phyloP scores from a whole-genome alignment of 768 basidiomycete genomes.

The Saitozyma sp. region DNA sequence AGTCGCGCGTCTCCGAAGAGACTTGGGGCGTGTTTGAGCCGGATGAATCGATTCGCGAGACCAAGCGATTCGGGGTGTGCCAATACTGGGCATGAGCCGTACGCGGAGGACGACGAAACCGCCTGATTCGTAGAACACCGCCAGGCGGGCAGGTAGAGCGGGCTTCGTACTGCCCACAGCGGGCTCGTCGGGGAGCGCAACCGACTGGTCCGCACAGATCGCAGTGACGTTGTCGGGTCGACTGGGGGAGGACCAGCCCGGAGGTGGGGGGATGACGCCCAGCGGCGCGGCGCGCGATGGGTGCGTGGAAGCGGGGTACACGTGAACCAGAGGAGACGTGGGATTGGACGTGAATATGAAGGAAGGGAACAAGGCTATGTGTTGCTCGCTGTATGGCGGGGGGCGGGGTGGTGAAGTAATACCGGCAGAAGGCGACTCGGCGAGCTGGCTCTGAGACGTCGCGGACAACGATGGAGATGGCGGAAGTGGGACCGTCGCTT shows the following conservation, averaged over 20 bases:
- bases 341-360: slow-evolving; percentile 50
- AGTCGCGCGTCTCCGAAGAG: slow-evolving; percentile 25
- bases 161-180: not conserved
- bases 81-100: not conserved
- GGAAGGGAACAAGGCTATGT: slow-evolving; percentile 45
- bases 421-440: not conserved
- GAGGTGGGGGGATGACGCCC: slow-evolving; percentile 51
- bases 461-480: slow-evolving; percentile 39
- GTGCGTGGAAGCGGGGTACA: slow-evolving; percentile 27
- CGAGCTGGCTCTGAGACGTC: not conserved
- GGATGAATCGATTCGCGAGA: slow-evolving; percentile 34
- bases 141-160: slow-evolving; percentile 34
- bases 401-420: not conserved
- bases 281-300: slow-evolving; percentile 19
- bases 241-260: slow-evolving; percentile 49
- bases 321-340: slow-evolving; percentile 45
- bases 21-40: slow-evolving; percentile 22
- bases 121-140: slow-evolving; percentile 49
- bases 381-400: slow-evolving; percentile 28
- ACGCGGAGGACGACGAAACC: slow-evolving; percentile 43
- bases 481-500: slow-evolving; percentile 39
- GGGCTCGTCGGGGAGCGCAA: slow-evolving; percentile 12
- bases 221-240: slow-evolving; percentile 50
- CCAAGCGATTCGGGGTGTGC: slow-evolving; percentile 21
- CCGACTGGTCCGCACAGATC: slow-evolving; percentile 43